phyloP scores from a whole-genome alignment of 2,329 filamentous ascomycete genomes.

The Aspergillus spinulosporus region DNA sequence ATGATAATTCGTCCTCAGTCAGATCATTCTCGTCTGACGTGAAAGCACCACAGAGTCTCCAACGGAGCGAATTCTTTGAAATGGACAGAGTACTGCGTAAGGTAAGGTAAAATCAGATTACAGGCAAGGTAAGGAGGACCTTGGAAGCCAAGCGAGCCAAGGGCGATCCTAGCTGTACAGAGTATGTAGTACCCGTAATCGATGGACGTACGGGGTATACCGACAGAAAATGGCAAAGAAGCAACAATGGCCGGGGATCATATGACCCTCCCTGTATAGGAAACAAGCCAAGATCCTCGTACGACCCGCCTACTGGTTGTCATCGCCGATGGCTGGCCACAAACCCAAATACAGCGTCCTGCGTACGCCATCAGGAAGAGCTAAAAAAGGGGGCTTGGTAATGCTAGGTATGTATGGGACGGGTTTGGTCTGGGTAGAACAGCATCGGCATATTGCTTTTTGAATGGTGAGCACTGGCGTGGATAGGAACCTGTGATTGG shows the following conservation, averaged over 20 bases:
- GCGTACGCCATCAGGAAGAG: neutral
- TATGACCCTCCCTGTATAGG: neutral
- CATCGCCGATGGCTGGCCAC: neutral
- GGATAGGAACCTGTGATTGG: neutral
- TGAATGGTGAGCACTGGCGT: neutral
- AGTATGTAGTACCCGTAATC: no score
- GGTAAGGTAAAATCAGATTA: neutral
- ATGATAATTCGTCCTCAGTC: neutral
- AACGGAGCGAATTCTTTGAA: neutral
- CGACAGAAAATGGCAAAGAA: neutral
- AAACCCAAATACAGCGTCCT: neutral
- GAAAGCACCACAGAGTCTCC: neutral
- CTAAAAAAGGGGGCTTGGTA: neutral
- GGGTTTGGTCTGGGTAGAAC: neutral
- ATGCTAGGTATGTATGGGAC: neutral
- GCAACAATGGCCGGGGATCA: neutral
- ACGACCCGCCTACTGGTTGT: neutral
- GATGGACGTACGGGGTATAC: neutral
- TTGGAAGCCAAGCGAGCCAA: conserved; percentile 4
- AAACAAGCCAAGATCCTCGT: no score
- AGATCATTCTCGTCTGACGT: conserved; percentile 1
- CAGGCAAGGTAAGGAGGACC: neutral
- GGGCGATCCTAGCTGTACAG: conserved; percentile 1
- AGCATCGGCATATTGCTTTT: conserved; percentile 1
- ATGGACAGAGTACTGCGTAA: neutral